Evolutionary conservation across 805 yeast genomes (phyloP).

Genomic region (Candida taoyuanica): DNA sequence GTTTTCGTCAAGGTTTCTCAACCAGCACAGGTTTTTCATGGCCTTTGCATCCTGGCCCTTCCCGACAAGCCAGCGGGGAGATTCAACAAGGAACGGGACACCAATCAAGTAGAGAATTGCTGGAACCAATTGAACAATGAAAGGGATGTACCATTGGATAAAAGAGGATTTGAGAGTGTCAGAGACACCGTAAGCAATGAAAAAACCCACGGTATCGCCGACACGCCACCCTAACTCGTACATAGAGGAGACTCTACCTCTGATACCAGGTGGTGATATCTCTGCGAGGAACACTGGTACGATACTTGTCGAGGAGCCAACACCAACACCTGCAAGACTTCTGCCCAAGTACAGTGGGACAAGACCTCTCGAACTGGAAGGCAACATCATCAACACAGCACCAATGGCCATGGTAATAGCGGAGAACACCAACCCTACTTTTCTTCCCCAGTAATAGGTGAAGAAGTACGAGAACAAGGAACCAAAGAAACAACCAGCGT

Average conservation of each 20-base stretch:
- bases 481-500: constrained; percentile 25
- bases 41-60: constrained; percentile 35
- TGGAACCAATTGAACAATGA: constrained; percentile 44
- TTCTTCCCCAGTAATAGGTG: constrained; percentile 19
- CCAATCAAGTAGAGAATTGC: constrained; percentile 38
- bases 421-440: constrained; percentile 14
- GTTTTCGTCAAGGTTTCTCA: constrained; percentile 36
- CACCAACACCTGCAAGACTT: constrained; percentile 42
- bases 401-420: constrained; percentile 31
- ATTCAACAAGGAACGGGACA: constrained; percentile 37
- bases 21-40: constrained; percentile 30
- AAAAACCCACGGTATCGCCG: constrained; percentile 11
- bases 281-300: constrained; percentile 47
- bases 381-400: constrained; percentile 37
- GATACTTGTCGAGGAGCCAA: constrained; percentile 46
- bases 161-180: constrained; percentile 3
- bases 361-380: constrained; percentile 31
- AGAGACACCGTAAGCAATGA: constrained; percentile 10
- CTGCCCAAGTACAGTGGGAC: constrained; percentile 51
- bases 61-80: constrained; percentile 41
- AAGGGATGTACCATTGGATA: constrained; percentile 45
- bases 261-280: constrained; percentile 38
- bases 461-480: constrained; percentile 18
- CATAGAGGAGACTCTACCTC: constrained; percentile 34
- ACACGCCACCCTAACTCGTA: constrained; percentile 11